A percentile compares a stretch with the other conserved stretches of the same genome.
These are phyloP conservation scores for Eudorina sp. DNA, from an alignment of 139 green algal genomes.

Conservation along the genomic window DNA sequence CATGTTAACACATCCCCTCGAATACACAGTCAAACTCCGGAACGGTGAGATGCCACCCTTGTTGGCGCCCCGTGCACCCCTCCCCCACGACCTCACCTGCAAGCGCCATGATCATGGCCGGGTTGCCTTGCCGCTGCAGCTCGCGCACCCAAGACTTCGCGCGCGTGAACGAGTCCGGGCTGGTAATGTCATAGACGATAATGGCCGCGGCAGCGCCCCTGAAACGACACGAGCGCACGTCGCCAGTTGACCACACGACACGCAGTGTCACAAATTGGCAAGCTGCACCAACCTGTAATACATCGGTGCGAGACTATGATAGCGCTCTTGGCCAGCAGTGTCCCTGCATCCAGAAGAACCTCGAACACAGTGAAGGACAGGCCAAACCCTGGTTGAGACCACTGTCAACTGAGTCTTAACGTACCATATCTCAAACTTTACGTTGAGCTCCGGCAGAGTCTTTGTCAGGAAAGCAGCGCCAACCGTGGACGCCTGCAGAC, in stretches of 20 bases:
- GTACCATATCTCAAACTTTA: constrained; percentile 99
- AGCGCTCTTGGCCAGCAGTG: constrained; percentile 97
- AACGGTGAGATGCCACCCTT: neutral
- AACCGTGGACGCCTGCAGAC: constrained; percentile 95
- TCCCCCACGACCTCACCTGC: constrained; percentile 69
- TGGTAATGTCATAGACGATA: constrained; percentile 84
- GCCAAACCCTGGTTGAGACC: neutral
- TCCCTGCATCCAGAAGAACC: constrained; percentile 76
- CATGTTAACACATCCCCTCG: neutral
- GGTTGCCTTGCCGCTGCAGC: constrained; percentile 91
- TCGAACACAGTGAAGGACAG: neutral
- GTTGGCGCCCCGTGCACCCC: no score
- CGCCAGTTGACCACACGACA: neutral
- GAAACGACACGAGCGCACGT: neutral
- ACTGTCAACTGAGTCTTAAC: neutral
- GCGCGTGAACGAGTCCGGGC: constrained; percentile 88
- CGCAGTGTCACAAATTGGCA: no score
- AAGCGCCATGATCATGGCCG: constrained; percentile 95
- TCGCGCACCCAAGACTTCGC: constrained; percentile 96
- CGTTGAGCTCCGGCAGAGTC: constrained; percentile 92
- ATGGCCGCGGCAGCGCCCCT: constrained; percentile 95
- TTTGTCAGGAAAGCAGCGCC: constrained; percentile 99
- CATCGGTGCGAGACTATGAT: constrained; percentile 98
- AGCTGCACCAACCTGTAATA: constrained; percentile 99
- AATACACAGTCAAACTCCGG: neutral